These are phyloP conservation scores for Zygoascus flipseniorum DNA, from an alignment of 805 yeast genomes.

Conservation along the genomic window DNA sequence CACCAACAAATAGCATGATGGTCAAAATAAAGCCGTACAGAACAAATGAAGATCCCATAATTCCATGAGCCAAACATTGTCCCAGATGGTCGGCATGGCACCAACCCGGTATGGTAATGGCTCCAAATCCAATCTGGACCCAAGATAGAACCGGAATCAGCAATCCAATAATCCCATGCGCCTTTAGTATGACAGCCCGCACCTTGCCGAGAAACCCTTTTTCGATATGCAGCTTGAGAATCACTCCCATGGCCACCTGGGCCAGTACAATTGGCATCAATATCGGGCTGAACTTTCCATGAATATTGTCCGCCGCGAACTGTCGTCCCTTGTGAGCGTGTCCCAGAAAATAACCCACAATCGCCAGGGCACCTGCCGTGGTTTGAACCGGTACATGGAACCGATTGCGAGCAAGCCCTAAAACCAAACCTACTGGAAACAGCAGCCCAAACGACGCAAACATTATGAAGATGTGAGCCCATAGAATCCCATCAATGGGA, in stretches of 20 bases:
- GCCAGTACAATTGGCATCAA: conserved; percentile 25
- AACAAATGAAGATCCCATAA: conserved; percentile 88
- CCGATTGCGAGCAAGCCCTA: conserved; percentile 30
- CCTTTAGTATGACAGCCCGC: conserved; percentile 21
- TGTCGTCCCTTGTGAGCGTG: conserved; percentile 32
- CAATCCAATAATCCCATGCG: conserved; percentile 27
- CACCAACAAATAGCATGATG: conserved; percentile 63
- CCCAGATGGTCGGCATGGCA: conserved; percentile 77
- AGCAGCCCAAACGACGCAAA: conserved; percentile 31
- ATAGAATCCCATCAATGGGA: conserved; percentile 17
- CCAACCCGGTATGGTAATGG: conserved; percentile 78
- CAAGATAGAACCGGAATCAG: conserved; percentile 48
- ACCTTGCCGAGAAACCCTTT: conserved; percentile 29
- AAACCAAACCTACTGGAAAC: conserved; percentile 33
- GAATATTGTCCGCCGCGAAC: conserved; percentile 27
- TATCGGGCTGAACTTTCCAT: conserved; percentile 28
- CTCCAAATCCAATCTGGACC: conserved; percentile 73
- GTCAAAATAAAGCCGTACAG: conserved; percentile 66
- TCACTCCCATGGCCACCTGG: conserved; percentile 30
- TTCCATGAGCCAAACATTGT: conserved; percentile 94
- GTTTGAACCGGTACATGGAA: conserved; percentile 32
- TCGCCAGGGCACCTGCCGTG: conserved; percentile 27
- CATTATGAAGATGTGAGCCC: conserved; percentile 30
- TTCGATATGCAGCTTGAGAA: conserved; percentile 30
- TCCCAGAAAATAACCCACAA: conserved; percentile 32